These are phyloP conservation scores for Pseudonitzschia multistriata DNA, from an alignment of 108 stramenopile genomes.

Conservation along the genomic window DNA sequence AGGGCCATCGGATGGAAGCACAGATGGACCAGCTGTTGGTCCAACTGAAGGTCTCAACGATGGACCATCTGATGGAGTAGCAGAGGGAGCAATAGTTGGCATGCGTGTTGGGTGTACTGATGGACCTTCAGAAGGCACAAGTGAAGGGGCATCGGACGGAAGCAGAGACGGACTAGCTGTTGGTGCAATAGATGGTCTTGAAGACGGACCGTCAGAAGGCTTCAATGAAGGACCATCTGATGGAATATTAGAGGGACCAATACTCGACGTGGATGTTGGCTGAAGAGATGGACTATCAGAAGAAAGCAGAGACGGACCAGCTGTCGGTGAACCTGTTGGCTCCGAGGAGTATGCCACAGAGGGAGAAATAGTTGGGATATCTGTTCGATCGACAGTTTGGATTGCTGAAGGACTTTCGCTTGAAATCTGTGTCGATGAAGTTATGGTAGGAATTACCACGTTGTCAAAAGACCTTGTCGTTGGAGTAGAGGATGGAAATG, in stretches of 20 bases:
- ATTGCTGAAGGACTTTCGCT: background rate
- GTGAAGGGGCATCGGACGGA: background rate
- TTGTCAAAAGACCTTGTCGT: background rate
- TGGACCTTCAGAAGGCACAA: constrained; percentile 3
- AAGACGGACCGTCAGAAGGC: background rate
- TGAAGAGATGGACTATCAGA: background rate
- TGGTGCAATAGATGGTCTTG: background rate
- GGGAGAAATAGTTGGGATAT: background rate
- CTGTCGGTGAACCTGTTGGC: background rate
- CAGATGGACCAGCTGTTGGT: no score
- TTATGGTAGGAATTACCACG: no score
- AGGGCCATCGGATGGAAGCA: background rate
- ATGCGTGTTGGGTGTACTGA: background rate
- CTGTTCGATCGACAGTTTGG: background rate
- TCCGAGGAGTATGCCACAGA: background rate
- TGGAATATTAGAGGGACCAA: background rate
- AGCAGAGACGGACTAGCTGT: background rate
- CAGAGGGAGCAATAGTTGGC: background rate
- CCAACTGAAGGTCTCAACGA: background rate
- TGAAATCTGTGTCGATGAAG: no score
- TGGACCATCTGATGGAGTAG: background rate
- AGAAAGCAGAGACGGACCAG: constrained; percentile 9
- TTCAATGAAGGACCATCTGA: background rate
- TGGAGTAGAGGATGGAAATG: background rate
- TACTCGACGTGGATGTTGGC: background rate